These are phyloP conservation scores for Fusarium paranaense DNA, from an alignment of 2,329 filamentous ascomycete genomes.

Conservation along the genomic window DNA sequence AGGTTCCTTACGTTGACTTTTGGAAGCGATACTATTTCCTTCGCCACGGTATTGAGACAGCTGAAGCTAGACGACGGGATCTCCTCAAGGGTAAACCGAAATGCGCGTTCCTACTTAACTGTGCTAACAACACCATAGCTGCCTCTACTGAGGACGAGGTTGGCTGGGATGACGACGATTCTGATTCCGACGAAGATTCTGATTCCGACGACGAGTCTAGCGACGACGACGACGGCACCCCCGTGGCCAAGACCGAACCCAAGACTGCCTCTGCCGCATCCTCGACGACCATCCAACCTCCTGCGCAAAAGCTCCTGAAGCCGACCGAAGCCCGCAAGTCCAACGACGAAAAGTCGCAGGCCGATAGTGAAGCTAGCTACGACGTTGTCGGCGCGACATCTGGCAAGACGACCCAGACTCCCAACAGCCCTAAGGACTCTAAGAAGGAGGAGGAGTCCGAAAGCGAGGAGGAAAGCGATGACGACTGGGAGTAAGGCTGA, in stretches of 20 bases:
- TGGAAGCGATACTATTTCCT: slow-evolving; percentile 98
- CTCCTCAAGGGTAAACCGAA: slow-evolving; percentile 82
- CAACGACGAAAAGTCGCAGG: slow-evolving; percentile 89
- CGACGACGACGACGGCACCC: slow-evolving; percentile 42
- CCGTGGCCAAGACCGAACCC: slow-evolving; percentile 18
- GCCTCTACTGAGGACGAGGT: slow-evolving; percentile 79
- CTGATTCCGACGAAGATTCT: slow-evolving; percentile 4
- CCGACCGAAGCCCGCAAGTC: slow-evolving; percentile 76
- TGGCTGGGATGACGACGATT: slow-evolving; percentile 77
- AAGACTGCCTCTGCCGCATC: slow-evolving; percentile 65
- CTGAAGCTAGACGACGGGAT: slow-evolving; percentile 89
- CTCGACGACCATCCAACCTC: slow-evolving; percentile 71
- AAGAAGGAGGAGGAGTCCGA: slow-evolving; percentile 58
- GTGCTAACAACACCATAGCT: slow-evolving; percentile 55
- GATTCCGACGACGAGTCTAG: slow-evolving; percentile 29
- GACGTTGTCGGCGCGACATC: slow-evolving; percentile 87
- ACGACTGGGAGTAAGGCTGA: slow-evolving; percentile 77
- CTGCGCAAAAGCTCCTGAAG: slow-evolving; percentile 64
- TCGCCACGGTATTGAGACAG: slow-evolving; percentile 90
- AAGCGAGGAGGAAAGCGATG: slow-evolving; percentile 63
- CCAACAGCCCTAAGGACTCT: slow-evolving; percentile 71
- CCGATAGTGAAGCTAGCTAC: slow-evolving; percentile 95
- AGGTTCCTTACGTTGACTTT: slow-evolving; percentile 88
- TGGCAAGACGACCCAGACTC: slow-evolving; percentile 81
- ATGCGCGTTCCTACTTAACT: not conserved